A percentile compares a stretch with the other conserved stretches of the same genome.
Evolutionary conservation across 257 asterid genomes (phyloP).

Genomic region (Scutellaria baicalensis): DNA sequence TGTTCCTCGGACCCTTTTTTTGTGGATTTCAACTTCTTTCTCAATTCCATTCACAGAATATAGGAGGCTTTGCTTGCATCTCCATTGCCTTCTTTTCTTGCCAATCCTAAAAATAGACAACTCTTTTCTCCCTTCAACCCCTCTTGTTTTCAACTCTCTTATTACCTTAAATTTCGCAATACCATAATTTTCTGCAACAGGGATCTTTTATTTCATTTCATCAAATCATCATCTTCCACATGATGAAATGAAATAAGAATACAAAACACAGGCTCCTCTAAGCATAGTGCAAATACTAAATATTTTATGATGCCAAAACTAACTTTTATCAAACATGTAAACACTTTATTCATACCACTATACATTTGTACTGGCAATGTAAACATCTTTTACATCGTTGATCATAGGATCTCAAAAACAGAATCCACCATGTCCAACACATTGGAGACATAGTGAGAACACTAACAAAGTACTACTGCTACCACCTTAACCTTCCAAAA

Average conservation of each 20-base stretch:
- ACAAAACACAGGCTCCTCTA: too few species aligned
- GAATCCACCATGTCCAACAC: neutral
- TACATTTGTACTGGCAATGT: neutral
- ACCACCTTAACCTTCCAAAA: neutral
- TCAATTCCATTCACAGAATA: conserved; percentile 6
- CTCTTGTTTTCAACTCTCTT: neutral
- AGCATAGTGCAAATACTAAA: neutral
- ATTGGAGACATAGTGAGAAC: neutral
- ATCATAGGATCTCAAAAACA: neutral
- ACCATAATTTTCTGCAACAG: neutral
- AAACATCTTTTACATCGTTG: too few species aligned
- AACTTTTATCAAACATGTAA: neutral
- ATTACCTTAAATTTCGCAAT: neutral
- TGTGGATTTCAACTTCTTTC: conserved; percentile 13
- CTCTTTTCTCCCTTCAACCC: neutral
- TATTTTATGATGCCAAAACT: neutral
- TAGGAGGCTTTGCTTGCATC: conserved; percentile 8
- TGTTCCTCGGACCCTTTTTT: conserved; percentile 17
- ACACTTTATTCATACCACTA: neutral
- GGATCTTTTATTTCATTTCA: too few species aligned
- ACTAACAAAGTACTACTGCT: neutral
- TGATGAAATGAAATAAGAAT: too few species aligned
- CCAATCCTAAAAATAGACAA: conserved; percentile 18
- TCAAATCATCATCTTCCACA: too few species aligned
- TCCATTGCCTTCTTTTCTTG: neutral